Conservation (phyloP, 371 early-diverging fungal genomes). For the Apophysomyces trapeziformis region DNA sequence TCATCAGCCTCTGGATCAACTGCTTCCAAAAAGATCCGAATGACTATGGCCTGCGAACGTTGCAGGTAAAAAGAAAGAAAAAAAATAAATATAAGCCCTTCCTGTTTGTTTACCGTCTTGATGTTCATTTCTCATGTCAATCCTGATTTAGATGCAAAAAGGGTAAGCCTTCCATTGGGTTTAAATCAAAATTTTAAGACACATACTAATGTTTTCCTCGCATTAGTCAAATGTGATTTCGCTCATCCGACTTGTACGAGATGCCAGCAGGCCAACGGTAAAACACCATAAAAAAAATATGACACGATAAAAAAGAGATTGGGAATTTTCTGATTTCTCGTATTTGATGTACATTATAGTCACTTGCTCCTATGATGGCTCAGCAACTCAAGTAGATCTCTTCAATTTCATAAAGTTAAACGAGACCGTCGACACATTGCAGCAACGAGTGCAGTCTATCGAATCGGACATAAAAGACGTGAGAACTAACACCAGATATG, state of each 20-base stretch:
- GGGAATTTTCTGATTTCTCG: not conserved
- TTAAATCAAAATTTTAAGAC: too few relatives aligned
- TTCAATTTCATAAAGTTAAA: slow-evolving; percentile 37
- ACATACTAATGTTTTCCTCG: not conserved
- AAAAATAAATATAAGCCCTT: not conserved
- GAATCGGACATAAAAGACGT: slow-evolving; percentile 28
- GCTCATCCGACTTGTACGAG: slow-evolving; percentile 50
- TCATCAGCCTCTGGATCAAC: slow-evolving; percentile 11
- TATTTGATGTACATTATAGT: slow-evolving; percentile 6
- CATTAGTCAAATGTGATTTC: slow-evolving; percentile 57
- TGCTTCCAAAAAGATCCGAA: slow-evolving; percentile 50
- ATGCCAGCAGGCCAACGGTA: slow-evolving; percentile 50
- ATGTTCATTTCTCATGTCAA: not conserved
- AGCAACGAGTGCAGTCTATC: slow-evolving; percentile 32
- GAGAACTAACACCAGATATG: slow-evolving; percentile 23
- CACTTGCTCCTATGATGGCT: slow-evolving; percentile 34
- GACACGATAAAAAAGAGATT: slow-evolving; percentile 4
- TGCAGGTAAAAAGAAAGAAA: slow-evolving; percentile 43
- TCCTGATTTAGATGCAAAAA: slow-evolving; percentile 40
- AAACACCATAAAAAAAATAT: slow-evolving; percentile 1
- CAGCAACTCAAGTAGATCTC: slow-evolving; percentile 38
- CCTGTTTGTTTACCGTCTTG: not conserved
- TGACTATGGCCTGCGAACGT: slow-evolving; percentile 61
- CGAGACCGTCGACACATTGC: slow-evolving; percentile 33
- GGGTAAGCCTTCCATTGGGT: slow-evolving; percentile 21